Conservation (phyloP, 2,329 filamentous ascomycete genomes). For the Cladosporium sp. region DNA sequence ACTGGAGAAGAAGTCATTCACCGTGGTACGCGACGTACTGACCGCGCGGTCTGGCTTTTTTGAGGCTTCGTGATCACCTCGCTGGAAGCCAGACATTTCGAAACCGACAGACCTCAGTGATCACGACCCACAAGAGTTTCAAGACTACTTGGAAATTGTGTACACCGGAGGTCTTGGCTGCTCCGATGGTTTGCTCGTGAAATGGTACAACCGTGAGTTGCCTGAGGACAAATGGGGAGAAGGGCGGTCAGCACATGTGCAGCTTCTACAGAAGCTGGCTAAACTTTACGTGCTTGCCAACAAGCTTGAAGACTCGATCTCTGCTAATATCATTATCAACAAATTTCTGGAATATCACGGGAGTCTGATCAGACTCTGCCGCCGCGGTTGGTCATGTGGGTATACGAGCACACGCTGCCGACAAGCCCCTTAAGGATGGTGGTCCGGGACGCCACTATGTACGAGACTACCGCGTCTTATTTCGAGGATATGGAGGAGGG, state of each 20-base stretch:
- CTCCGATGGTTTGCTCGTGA: neutral
- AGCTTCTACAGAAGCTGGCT: neutral
- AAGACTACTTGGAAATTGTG: neutral
- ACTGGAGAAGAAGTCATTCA: neutral
- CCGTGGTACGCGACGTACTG: neutral
- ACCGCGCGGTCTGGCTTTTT: neutral
- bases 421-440: neutral
- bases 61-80: neutral
- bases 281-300: slow-evolving; percentile 12
- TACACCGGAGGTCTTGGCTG: neutral
- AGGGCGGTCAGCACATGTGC: no score
- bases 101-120: neutral
- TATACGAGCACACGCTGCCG: neutral
- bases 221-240: slow-evolving; percentile 4
- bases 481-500: neutral
- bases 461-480: neutral
- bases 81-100: neutral
- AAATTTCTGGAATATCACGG: neutral
- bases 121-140: neutral
- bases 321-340: slow-evolving; percentile 4
- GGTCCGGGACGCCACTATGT: neutral
- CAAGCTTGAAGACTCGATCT: neutral
- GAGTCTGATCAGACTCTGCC: neutral
- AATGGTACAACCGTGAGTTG: neutral
- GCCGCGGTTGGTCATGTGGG: neutral